Evolutionary conservation across 1,284 basidiomycete genomes (phyloP).

Genomic region (Cutaneotrichosporon sp.): DNA sequence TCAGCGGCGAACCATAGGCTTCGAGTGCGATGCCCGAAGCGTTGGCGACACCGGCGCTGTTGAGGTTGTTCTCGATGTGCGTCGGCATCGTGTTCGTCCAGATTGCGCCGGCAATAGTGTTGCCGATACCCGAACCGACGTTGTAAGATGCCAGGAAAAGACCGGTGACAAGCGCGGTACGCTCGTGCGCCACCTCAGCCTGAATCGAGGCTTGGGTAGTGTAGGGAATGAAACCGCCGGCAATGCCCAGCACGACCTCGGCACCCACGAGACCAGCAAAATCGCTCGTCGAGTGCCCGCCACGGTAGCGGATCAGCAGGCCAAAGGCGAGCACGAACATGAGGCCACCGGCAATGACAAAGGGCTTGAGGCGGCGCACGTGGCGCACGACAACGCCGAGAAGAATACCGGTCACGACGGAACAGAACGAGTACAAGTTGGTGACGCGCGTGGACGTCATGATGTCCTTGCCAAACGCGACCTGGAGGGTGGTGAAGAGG

Average conservation of each 20-base stretch:
- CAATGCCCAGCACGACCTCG: constrained; percentile 49
- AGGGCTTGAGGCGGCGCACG: constrained; percentile 46
- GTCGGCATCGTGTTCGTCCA: constrained; percentile 34
- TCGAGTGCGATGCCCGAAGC: constrained; percentile 27
- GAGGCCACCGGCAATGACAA: constrained; percentile 40
- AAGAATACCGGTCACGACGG: constrained; percentile 42
- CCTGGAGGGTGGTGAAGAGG: constrained; percentile 44
- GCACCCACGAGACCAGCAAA: constrained; percentile 45
- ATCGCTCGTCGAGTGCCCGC: constrained; percentile 27
- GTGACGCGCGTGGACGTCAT: constrained; percentile 44
- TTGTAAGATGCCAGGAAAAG: constrained; percentile 45
- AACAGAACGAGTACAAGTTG: constrained; percentile 48
- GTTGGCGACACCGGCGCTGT: constrained; percentile 27
- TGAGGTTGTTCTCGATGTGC: constrained; percentile 17
- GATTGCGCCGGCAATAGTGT: constrained; percentile 48
- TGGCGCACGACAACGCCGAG: constrained; percentile 44
- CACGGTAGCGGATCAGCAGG: constrained; percentile 48
- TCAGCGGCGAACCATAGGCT: constrained; percentile 43
- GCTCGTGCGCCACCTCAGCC: constrained; percentile 46
- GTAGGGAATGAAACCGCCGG: constrained; percentile 46
- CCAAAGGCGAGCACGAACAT: constrained; percentile 44
- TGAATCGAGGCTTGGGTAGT: constrained; percentile 47
- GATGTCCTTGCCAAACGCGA: constrained; percentile 46
- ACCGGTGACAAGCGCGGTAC: constrained; percentile 44
- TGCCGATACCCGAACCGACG: constrained; percentile 47